A percentile compares a stretch with the other conserved stretches of the same genome.
These are phyloP conservation scores for Trichocladium uniseriatum DNA, from an alignment of 495 filamentous ascomycete species.

Conservation along the genomic window DNA sequence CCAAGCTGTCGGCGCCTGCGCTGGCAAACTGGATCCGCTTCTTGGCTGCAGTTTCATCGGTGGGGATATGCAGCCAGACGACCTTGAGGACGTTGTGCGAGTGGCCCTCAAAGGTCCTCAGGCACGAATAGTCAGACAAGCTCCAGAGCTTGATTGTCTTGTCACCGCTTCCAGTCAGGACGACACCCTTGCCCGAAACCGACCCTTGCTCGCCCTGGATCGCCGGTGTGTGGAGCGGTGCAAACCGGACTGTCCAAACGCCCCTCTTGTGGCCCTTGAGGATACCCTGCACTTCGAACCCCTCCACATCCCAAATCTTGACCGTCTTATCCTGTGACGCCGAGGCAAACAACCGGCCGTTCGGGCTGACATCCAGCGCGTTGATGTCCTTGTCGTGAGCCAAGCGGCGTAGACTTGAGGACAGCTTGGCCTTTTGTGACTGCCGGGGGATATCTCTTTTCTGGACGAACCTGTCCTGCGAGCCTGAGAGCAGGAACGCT, in stretches of 20 bases:
- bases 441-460: slow-evolving; percentile 61
- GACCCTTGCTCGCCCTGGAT: slow-evolving; percentile 60
- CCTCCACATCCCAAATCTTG: slow-evolving; percentile 87
- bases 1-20: slow-evolving; percentile 89
- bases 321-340: slow-evolving; percentile 94
- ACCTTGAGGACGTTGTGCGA: slow-evolving; percentile 91
- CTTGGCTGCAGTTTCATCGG: slow-evolving; percentile 36
- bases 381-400: slow-evolving; percentile 99
- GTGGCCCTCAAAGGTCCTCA: slow-evolving; percentile 92
- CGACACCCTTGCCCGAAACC: slow-evolving; percentile 59
- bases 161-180: slow-evolving; percentile 85
- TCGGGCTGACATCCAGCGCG: slow-evolving; percentile 68
- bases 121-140: slow-evolving; percentile 81
- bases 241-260: slow-evolving; percentile 89
- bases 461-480: slow-evolving; percentile 91
- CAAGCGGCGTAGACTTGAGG: slow-evolving; percentile 67
- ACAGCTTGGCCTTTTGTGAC: slow-evolving; percentile 37
- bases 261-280: slow-evolving; percentile 86
- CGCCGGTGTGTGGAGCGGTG: slow-evolving; percentile 62
- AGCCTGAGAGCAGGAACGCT: slow-evolving; percentile 76
- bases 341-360: slow-evolving; percentile 70
- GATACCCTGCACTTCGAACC: slow-evolving; percentile 80
- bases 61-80: slow-evolving; percentile 68
- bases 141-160: slow-evolving; percentile 96
- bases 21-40: slow-evolving; percentile 61